Percentiles rank a stretch among this genome's conserved stretches.
Conservation (phyloP, 352 stramenopile genomes). For the Pythium folliculosum region DNA sequence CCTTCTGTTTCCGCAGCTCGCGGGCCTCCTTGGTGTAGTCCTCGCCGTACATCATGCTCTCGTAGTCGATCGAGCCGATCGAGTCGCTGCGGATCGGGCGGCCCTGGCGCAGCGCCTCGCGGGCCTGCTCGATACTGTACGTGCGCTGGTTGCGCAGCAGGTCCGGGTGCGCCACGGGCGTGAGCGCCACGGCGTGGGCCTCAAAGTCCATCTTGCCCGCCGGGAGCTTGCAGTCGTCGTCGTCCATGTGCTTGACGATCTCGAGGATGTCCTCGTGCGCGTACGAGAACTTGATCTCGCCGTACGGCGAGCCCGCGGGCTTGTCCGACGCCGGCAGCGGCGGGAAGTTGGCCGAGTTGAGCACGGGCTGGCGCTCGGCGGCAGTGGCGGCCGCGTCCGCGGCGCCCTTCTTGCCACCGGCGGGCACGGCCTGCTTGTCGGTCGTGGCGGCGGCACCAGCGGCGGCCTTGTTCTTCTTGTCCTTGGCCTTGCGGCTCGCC, state of each 20-base stretch:
- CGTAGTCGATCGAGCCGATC: constrained; percentile 87
- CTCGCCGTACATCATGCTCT: constrained; percentile 90
- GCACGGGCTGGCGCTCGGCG: constrained; percentile 67
- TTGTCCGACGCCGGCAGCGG: constrained; percentile 59
- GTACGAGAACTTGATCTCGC: constrained; percentile 73
- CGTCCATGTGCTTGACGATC: constrained; percentile 91
- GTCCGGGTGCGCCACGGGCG: constrained; percentile 77
- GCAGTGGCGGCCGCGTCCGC: not conserved
- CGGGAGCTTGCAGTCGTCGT: constrained; percentile 74
- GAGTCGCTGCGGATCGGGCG: constrained; percentile 87
- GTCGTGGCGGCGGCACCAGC: constrained; percentile 32
- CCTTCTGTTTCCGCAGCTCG: constrained; percentile 61
- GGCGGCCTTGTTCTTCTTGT: constrained; percentile 52
- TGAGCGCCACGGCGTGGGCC: constrained; percentile 75
- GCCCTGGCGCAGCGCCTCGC: constrained; percentile 88
- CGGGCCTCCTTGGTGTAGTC: constrained; percentile 88
- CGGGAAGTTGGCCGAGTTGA: constrained; percentile 85
- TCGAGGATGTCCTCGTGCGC: constrained; percentile 91
- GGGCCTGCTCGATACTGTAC: constrained; percentile 92
- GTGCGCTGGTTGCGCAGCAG: constrained; percentile 90
- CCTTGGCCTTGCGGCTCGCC: constrained; percentile 59
- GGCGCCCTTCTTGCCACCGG: constrained; percentile 36
- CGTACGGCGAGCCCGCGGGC: constrained; percentile 26
- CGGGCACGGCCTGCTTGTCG: constrained; percentile 33
- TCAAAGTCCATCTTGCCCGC: constrained; percentile 85